phyloP scores from a whole-genome alignment of 108 stramenopile species.

The Bacterosira constricta region DNA sequence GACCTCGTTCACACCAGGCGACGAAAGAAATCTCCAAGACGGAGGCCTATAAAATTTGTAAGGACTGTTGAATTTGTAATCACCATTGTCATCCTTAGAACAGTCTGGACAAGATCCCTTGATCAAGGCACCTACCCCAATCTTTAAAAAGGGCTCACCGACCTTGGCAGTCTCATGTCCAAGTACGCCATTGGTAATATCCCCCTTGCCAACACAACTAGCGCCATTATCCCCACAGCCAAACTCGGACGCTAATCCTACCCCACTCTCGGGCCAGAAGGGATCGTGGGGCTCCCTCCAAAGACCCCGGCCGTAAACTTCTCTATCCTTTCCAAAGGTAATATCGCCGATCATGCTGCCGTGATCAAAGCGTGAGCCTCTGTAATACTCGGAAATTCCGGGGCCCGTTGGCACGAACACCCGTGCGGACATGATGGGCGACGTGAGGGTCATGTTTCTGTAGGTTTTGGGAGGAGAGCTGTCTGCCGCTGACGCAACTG shows the following conservation, averaged over 20 bases:
- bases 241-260: constrained; percentile 83
- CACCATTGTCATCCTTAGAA: constrained; percentile 50
- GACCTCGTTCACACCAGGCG: constrained; percentile 36
- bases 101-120: constrained; percentile 78
- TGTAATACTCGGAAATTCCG: constrained; percentile 50
- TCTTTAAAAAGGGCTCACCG: constrained; percentile 62
- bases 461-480: constrained; percentile 20
- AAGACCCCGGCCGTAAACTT: constrained; percentile 61
- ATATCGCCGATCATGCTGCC: constrained; percentile 81
- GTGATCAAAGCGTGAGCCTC: constrained; percentile 76
- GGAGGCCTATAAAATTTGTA: constrained; percentile 68
- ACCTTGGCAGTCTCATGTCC: constrained; percentile 73
- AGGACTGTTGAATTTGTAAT: constrained; percentile 82
- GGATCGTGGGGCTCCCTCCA: constrained; percentile 80
- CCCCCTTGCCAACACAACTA: constrained; percentile 62
- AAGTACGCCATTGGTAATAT: constrained; percentile 80
- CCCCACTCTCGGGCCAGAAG: constrained; percentile 79
- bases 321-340: constrained; percentile 20
- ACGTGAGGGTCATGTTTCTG: constrained; percentile 57
- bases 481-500: neutral
- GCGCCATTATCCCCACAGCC: constrained; percentile 83
- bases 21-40: constrained; percentile 48
- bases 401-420: constrained; percentile 55
- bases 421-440: constrained; percentile 48
- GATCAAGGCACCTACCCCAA: constrained; percentile 59